These are phyloP conservation scores for Sambucus nigra DNA, from an alignment of 129 eudicot genomes.

Conservation along the genomic window DNA sequence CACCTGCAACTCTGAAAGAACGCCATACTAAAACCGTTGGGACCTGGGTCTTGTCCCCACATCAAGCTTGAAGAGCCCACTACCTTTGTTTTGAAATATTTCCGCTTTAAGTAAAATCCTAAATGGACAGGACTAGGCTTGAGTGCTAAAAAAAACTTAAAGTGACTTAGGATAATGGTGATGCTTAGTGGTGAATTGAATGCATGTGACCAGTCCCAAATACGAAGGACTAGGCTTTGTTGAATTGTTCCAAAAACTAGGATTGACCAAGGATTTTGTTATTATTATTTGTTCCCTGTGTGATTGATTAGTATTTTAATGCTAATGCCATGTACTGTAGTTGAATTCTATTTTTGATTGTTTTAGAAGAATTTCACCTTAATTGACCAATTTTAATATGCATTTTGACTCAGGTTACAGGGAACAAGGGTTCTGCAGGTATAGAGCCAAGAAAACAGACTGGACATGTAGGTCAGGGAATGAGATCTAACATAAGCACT, in stretches of 20 bases:
- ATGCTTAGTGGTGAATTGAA: neutral
- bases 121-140: no score
- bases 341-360: neutral
- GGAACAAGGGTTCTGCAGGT: slow-evolving; percentile 23
- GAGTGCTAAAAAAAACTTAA: no score
- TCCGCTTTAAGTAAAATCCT: no score
- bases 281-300: neutral
- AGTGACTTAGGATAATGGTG: no score
- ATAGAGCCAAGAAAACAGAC: slow-evolving; percentile 29
- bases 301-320: no score
- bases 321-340: no score
- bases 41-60: no score
- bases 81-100: no score
- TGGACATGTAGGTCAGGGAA: slow-evolving; percentile 31
- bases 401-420: slow-evolving; percentile 30
- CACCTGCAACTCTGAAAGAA: no score
- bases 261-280: neutral
- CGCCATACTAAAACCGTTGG: no score
- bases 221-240: neutral
- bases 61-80: no score
- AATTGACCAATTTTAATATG: neutral
- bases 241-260: neutral
- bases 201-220: neutral
- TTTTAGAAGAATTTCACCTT: slow-evolving; percentile 1
- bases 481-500: slow-evolving; percentile 26